Percentiles rank a stretch among this genome's conserved stretches.
Conservation (phyloP, 129 eudicot species). For the Dittrichia graveolens region DNA sequence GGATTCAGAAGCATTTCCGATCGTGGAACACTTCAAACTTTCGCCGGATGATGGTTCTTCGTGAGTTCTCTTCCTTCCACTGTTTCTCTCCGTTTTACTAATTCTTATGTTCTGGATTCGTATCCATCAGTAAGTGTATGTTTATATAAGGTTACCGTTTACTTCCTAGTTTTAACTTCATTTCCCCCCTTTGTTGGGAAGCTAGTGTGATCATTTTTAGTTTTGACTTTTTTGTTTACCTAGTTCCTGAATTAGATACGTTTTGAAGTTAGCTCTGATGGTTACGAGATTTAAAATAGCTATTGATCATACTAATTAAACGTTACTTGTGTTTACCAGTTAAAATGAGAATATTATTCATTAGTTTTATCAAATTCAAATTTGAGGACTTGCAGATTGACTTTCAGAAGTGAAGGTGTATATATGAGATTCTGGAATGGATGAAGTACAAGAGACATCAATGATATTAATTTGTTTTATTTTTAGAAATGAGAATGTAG, state of each 20-base stretch:
- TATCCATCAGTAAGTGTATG: neutral
- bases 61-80: constrained; percentile 41
- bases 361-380: too few species aligned
- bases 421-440: too few species aligned
- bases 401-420: too few species aligned
- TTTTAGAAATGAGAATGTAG: too few species aligned
- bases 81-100: neutral
- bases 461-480: too few species aligned
- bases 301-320: neutral
- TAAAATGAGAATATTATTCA: neutral
- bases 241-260: neutral
- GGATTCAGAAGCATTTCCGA: constrained; percentile 78
- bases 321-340: neutral
- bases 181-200: constrained; percentile 1
- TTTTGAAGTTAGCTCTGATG: constrained; percentile 2
- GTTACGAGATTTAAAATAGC: neutral
- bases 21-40: constrained; percentile 59
- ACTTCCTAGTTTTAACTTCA: constrained; percentile 8
- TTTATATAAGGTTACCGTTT: neutral
- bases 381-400: too few species aligned
- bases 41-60: constrained; percentile 48
- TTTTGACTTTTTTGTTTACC: neutral
- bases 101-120: too few species aligned
- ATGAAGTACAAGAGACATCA: too few species aligned
- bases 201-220: neutral